Base-by-base conservation (phyloP, 768 basidiomycete species). In the Cantharellus cinnabarinus region DNA sequence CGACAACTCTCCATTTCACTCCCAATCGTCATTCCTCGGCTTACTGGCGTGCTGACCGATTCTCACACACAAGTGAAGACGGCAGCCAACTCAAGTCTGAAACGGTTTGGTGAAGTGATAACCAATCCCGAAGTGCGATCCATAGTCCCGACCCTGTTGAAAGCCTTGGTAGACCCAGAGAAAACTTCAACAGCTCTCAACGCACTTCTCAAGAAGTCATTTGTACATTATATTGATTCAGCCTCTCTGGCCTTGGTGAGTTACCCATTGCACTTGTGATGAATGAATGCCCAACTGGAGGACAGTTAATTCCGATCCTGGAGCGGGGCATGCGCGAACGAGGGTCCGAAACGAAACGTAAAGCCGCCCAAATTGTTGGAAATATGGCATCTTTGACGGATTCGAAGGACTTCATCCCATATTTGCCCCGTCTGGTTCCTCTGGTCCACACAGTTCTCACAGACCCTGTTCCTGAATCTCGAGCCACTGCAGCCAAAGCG, bases 51-150 rank as follows among this genome's bases (percentile, higher is more conserved):
- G 55, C 74, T 99, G 59, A 98, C 91, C 58, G 95, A 99, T 69
- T 93, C 95, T 3, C 95, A 98, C 73, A 83, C 90, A 10, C 94
- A 98, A 76, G 95, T 99, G 39, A 81, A 89, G 62, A 71, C 79
- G 4, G 82, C 93, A 2, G 95, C 94, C 14, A 98, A 97, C 73
- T 85, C 86, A 71, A 90, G 88, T 69, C 71, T 99, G 70, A 97
- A 98, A 70, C 86, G 89, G 67, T 98, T 99, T 68, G 95, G 95
- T 40, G 95, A 98, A 70, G 95, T 99, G 59, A 91, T 97, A 67
- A 90, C 77, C 70, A 99, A 98, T 66, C 95, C 95, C 0, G 95
- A 99, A 71, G 89, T 98, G 61, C 88, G 94, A 68, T 79, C 80
- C 4, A 75, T 99, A 61, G 89, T 91, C 15, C 87, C 86, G 4